Percentiles rank a stretch among this genome's conserved stretches.
Evolutionary conservation across 1,284 basidiomycete species (phyloP).

Genomic region (Microbotryum lychnidis-dioicae): DNA sequence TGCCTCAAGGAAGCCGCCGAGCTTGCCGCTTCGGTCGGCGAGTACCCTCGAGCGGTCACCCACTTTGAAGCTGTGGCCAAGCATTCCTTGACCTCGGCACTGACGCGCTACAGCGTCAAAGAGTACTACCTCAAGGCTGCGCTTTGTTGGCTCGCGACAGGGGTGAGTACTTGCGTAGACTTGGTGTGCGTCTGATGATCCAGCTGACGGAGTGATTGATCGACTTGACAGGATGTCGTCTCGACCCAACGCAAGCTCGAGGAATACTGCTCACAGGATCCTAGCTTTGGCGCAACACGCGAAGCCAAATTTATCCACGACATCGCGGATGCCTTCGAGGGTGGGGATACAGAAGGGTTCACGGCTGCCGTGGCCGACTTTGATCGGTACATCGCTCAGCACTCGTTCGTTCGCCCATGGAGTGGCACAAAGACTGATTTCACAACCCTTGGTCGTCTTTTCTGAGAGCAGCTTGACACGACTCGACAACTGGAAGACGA

Average conservation of each 20-base stretch:
- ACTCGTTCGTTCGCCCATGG: background rate
- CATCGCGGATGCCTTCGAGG: constrained; percentile 69
- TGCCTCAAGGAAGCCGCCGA: constrained; percentile 96
- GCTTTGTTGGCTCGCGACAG: constrained; percentile 82
- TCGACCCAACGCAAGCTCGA: constrained; percentile 67
- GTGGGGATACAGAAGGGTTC: constrained; percentile 67
- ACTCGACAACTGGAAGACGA: constrained; percentile 91
- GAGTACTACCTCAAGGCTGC: constrained; percentile 89
- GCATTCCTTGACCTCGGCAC: constrained; percentile 66
- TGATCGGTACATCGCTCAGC: constrained; percentile 21
- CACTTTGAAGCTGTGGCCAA: constrained; percentile 62
- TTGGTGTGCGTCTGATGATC: background rate
- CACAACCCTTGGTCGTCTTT: background rate
- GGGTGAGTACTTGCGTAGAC: constrained; percentile 48
- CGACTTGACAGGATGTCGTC: constrained; percentile 61
- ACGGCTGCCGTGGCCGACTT: constrained; percentile 46
- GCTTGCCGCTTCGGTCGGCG: constrained; percentile 77
- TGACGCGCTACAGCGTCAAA: constrained; percentile 98
- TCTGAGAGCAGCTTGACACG: constrained; percentile 63
- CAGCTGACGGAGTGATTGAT: too few species aligned
- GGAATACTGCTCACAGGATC: constrained; percentile 66
- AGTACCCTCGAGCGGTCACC: constrained; percentile 76
- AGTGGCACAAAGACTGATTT: background rate
- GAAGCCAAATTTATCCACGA: constrained; percentile 78
- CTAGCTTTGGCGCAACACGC: constrained; percentile 72